phyloP scores from a whole-genome alignment of 1,284 basidiomycete genomes.

The Exobasidium cylindrosporum region DNA sequence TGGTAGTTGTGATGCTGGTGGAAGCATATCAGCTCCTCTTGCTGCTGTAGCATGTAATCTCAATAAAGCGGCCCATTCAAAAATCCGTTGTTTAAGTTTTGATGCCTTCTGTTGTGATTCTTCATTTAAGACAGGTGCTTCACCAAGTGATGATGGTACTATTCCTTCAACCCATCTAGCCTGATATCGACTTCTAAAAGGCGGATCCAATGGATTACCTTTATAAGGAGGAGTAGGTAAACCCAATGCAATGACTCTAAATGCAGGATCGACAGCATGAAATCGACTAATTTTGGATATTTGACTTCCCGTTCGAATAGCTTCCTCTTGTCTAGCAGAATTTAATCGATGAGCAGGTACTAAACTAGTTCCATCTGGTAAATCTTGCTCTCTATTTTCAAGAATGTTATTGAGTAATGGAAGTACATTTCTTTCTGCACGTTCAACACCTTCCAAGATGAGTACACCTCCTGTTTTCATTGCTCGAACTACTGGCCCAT shows the following conservation, averaged over 20 bases:
- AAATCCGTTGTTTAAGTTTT: conserved; percentile 25
- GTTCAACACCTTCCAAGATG: conserved; percentile 56
- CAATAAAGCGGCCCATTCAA: conserved; percentile 25
- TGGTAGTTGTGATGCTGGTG: conserved; percentile 43
- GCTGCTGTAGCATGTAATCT: conserved; percentile 40
- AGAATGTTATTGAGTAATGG: conserved; percentile 56
- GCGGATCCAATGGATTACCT: conserved; percentile 56
- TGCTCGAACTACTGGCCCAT: conserved; percentile 55
- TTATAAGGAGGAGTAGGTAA: conserved; percentile 54
- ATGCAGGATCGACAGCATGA: conserved; percentile 34
- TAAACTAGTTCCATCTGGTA: conserved; percentile 56
- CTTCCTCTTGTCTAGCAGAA: conserved; percentile 26
- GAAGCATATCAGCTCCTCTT: conserved; percentile 40
- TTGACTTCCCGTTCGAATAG: neutral
- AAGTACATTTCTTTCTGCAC: conserved; percentile 53
- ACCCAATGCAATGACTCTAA: conserved; percentile 55
- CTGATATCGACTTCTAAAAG: conserved; percentile 57
- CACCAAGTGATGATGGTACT: conserved; percentile 18
- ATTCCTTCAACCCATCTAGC: conserved; percentile 52
- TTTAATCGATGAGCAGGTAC: conserved; percentile 53
- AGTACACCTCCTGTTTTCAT: conserved; percentile 55
- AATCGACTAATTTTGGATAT: neutral
- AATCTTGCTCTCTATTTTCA: conserved; percentile 54
- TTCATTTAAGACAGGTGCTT: neutral
- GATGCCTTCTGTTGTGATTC: conserved; percentile 17